These are phyloP conservation scores for Backusella sp. DNA, from an alignment of 192 early-diverging fungal species.

Conservation along the genomic window DNA sequence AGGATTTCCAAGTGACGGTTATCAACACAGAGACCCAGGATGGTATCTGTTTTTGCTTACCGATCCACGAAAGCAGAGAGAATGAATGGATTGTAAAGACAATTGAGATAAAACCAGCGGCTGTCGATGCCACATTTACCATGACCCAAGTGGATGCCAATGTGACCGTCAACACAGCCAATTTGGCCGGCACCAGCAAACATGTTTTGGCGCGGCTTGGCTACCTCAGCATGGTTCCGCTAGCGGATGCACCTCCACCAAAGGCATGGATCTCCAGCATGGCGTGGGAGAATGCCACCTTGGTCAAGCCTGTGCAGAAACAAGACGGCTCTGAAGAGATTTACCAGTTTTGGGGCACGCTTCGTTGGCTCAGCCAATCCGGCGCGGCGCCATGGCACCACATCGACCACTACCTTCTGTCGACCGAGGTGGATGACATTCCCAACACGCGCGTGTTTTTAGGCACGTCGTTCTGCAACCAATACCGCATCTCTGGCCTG, in stretches of 20 bases:
- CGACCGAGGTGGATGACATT: background rate
- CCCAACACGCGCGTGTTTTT: background rate
- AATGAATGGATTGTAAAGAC: background rate
- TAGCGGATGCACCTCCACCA: no score
- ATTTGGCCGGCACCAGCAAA: background rate
- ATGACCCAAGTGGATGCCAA: background rate
- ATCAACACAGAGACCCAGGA: background rate
- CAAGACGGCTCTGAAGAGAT: background rate
- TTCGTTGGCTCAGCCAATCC: background rate
- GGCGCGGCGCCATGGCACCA: background rate
- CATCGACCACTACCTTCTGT: background rate
- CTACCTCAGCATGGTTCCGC: background rate
- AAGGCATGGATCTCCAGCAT: background rate
- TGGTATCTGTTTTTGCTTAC: background rate
- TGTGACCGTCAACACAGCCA: background rate
- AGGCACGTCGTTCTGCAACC: constrained; percentile 5
- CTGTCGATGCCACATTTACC: background rate
- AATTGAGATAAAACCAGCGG: background rate
- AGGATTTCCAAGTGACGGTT: background rate
- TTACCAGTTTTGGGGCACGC: background rate
- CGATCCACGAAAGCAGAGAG: background rate
- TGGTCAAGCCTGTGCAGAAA: background rate
- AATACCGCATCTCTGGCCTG: background rate
- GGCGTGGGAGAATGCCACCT: background rate
- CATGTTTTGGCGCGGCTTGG: background rate